Conservation (phyloP, 768 basidiomycete genomes). For the Tricholoma terreum region DNA sequence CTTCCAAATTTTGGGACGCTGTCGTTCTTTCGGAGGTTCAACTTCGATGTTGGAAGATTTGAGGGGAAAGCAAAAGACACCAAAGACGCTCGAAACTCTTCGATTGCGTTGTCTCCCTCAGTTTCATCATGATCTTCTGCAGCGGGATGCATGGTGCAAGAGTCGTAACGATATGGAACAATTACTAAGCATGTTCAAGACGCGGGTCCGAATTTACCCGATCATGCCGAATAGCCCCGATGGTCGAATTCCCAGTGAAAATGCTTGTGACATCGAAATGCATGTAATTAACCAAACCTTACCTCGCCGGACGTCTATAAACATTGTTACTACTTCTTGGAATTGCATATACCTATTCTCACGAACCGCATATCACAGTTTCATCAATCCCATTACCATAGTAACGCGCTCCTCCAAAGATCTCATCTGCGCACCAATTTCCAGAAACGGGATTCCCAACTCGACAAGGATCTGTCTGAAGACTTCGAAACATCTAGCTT, state of each 20-base stretch:
- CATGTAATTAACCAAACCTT: too few relatives aligned
- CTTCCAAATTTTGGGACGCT: background rate
- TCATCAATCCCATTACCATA: constrained; percentile 15
- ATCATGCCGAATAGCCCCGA: too few relatives aligned
- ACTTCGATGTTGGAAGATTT: background rate
- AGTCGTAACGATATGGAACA: too few relatives aligned
- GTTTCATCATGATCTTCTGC: background rate
- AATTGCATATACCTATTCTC: background rate
- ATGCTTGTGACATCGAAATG: too few relatives aligned
- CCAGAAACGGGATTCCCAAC: constrained; percentile 41
- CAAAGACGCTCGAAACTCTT: constrained; percentile 1
- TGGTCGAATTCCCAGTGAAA: too few relatives aligned
- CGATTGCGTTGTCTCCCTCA: background rate
- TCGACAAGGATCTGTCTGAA: constrained; percentile 39
- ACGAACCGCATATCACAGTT: background rate
- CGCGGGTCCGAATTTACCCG: too few relatives aligned
- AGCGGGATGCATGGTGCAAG: too few relatives aligned
- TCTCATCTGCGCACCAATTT: constrained; percentile 44
- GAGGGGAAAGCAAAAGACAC: constrained; percentile 3
- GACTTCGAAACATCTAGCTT: constrained; percentile 34
- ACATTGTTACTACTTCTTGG: background rate
- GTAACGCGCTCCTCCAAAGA: constrained; percentile 37
- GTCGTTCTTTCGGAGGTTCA: background rate
- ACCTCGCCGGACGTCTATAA: background rate
- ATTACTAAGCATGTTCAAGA: too few relatives aligned